phyloP scores from a whole-genome alignment of 768 basidiomycete species.

The Mrakia frigida region DNA sequence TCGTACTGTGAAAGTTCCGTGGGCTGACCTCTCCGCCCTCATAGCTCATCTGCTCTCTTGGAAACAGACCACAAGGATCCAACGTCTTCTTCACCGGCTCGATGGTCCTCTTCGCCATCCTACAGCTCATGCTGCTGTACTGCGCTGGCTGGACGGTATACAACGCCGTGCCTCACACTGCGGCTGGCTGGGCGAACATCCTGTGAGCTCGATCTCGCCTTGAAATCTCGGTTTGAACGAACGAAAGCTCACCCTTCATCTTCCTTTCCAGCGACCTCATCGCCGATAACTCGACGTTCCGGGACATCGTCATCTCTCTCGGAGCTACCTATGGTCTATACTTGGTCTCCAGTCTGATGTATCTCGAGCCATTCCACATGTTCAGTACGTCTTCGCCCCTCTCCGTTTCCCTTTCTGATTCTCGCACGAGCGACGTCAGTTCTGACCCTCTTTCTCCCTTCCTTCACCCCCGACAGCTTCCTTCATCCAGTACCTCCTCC shows the following conservation, averaged over 20 bases:
- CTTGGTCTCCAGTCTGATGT: conserved; percentile 42
- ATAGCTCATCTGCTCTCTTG: conserved; percentile 56
- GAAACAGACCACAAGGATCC: conserved; percentile 80
- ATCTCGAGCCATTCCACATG: conserved; percentile 45
- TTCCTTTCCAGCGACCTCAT: background rate
- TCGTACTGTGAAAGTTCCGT: background rate
- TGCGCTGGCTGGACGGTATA: conserved; percentile 89
- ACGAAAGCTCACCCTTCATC: background rate
- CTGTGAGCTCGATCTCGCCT: background rate
- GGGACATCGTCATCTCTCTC: conserved; percentile 44
- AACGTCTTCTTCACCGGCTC: conserved; percentile 51
- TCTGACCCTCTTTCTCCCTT: background rate
- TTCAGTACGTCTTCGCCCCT: conserved; percentile 31
- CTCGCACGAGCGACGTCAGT: background rate
- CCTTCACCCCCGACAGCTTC: background rate
- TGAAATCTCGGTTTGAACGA: background rate
- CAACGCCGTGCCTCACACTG: conserved; percentile 67
- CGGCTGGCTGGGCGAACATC: conserved; percentile 47
- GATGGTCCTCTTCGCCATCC: conserved; percentile 43
- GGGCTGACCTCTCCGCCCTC: conserved; percentile 35
- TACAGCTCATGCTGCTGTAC: conserved; percentile 63
- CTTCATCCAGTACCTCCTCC: conserved; percentile 35
- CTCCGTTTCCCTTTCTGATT: no score
- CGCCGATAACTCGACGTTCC: conserved; percentile 56
- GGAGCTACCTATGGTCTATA: conserved; percentile 91